These are phyloP conservation scores for Kodamaea fukazawae DNA, from an alignment of 805 yeast genomes.

Conservation along the genomic window DNA sequence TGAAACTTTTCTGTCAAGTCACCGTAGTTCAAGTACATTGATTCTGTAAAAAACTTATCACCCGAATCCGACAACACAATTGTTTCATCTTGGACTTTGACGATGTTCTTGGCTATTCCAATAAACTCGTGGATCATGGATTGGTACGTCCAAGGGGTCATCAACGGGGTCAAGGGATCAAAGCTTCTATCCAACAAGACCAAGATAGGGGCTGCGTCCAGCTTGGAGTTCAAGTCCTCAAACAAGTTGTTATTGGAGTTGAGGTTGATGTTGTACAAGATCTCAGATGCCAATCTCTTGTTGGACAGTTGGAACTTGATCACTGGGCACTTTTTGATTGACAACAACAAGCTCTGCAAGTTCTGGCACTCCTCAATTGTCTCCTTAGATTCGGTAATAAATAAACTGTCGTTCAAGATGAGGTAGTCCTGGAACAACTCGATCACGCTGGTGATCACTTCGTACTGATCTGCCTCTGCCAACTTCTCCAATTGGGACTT, in stretches of 20 bases:
- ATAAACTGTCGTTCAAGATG: slow-evolving; percentile 68
- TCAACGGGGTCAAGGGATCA: slow-evolving; percentile 91
- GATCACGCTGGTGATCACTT: slow-evolving; percentile 68
- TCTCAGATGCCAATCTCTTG: slow-evolving; percentile 64
- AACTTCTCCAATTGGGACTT: slow-evolving; percentile 79
- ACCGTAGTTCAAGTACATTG: slow-evolving; percentile 90
- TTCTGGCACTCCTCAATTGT: slow-evolving; percentile 34
- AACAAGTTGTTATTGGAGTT: slow-evolving; percentile 58
- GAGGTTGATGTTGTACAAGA: slow-evolving; percentile 54
- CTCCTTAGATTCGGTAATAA: slow-evolving; percentile 24
- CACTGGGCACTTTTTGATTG: slow-evolving; percentile 74
- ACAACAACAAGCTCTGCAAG: slow-evolving; percentile 57
- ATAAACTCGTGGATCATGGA: slow-evolving; percentile 94
- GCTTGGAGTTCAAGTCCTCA: slow-evolving; percentile 54
- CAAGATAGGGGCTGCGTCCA: slow-evolving; percentile 70
- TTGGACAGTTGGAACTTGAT: slow-evolving; percentile 73
- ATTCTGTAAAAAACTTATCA: slow-evolving; percentile 74
- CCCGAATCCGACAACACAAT: slow-evolving; percentile 54
- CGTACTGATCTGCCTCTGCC: slow-evolving; percentile 89
- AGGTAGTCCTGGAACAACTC: slow-evolving; percentile 85
- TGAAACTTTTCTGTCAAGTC: slow-evolving; percentile 89
- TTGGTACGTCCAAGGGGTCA: slow-evolving; percentile 97
- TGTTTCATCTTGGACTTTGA: slow-evolving; percentile 48
- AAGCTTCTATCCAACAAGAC: slow-evolving; percentile 77
- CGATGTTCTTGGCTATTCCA: slow-evolving; percentile 79